Base-by-base conservation (phyloP, 495 filamentous ascomycete genomes). In the Neurospora sp. region DNA sequence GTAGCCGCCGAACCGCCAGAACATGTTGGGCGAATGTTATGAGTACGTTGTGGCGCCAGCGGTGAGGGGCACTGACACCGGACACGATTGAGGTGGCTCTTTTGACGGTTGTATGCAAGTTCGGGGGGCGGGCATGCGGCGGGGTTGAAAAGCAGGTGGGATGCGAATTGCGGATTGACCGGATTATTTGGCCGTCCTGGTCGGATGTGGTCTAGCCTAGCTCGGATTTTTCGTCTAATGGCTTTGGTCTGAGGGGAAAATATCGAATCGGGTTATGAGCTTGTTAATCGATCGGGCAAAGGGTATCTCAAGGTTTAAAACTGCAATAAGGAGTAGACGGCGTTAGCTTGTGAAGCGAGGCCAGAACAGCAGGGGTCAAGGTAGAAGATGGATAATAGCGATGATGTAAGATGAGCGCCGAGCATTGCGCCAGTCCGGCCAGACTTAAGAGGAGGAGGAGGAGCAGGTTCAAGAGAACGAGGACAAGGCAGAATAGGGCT, bases 1-100 rank as follows among this genome's bases (percentile, higher is more conserved):
- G 88, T 98, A 98, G 81, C 94, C 94, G 85, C 96, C 94, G 85
- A 98, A 98, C 82, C 94, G 90, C 94, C 94, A 98, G 83, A 98
- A 98, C 94, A 98, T 98, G 84, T 82, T 93, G 91, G 80, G 76
- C 77, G 72, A 74, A 42, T 70, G 46, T 48, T 70, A 54, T 44
- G 69, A 72, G 74, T 85, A 84, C 78, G 82, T 84, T 73, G 83
- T 79, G 75, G 83, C 81, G 72, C 83, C 82, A 72, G 75, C 41
- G 40, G 71, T 35, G 54, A 40, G 18, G 41, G 62, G 70, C 62
- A 69, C 69, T 73, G 77, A 54, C 70, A 69, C 48, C 40, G 72
- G 70, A 48, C 39, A 59, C 39, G 37, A 39, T 14, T 72, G n/a
- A 70, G 20, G 42, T 27, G 39, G 39, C 35, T 48, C 12, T 66